Evolutionary conservation across 805 yeast species (phyloP).

Genomic region (Ogataea methylovora): DNA sequence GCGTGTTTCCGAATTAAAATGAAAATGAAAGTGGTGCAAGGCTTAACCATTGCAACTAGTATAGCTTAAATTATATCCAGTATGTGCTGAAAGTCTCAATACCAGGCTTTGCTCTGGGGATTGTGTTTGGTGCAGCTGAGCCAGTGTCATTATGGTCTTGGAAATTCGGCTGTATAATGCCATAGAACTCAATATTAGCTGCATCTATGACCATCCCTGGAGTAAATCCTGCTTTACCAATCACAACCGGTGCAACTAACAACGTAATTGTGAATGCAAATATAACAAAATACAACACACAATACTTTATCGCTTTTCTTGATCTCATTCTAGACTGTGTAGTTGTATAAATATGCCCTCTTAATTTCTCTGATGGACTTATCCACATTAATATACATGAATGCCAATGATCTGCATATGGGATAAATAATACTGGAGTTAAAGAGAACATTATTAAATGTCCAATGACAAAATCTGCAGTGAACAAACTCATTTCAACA

Average conservation of each 20-base stretch:
- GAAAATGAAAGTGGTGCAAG: too few relatives aligned
- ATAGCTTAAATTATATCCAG: too few relatives aligned
- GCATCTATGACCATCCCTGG: constrained; percentile 14
- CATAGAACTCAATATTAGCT: too few relatives aligned
- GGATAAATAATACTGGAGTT: constrained; percentile 35
- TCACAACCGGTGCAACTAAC: constrained; percentile 42
- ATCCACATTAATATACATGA: constrained; percentile 44
- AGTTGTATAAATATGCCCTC: constrained; percentile 32
- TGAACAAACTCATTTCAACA: constrained; percentile 36
- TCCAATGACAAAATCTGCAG: constrained; percentile 40
- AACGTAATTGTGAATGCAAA: constrained; percentile 31
- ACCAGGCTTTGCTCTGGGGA: constrained; percentile 25
- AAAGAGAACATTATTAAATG: constrained; percentile 33
- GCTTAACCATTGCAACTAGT: too few relatives aligned
- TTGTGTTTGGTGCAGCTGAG: constrained; percentile 38
- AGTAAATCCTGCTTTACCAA: constrained; percentile 5
- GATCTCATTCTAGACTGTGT: constrained; percentile 32
- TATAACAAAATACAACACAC: constrained; percentile 35
- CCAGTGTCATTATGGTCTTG: constrained; percentile 69
- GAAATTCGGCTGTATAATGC: constrained; percentile 49
- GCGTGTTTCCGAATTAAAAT: too few relatives aligned
- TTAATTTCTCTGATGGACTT: constrained; percentile 28
- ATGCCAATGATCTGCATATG: constrained; percentile 42
- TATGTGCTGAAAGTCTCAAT: constrained; percentile 14
- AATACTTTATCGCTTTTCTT: constrained; percentile 35